Percentiles rank a stretch among this genome's conserved stretches.
phyloP scores from a whole-genome alignment of 129 eudicot genomes.

The Gnaphalium uliginosum region DNA sequence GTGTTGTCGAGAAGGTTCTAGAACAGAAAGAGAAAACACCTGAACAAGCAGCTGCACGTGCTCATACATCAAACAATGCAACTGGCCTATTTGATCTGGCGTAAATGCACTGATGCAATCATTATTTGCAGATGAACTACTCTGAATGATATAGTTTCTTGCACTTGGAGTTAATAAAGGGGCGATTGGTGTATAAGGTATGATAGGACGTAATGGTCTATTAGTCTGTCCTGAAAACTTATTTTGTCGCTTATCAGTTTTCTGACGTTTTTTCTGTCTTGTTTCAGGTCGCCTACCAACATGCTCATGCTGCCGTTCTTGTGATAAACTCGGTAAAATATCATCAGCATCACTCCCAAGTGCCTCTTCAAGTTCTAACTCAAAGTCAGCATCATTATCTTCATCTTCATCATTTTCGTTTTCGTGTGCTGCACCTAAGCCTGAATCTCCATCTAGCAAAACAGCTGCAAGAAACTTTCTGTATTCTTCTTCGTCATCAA shows the following conservation, averaged over 20 bases:
- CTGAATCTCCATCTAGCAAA: conserved; percentile 58
- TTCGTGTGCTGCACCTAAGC: conserved; percentile 39
- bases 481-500: conserved; percentile 88
- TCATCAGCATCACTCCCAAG: conserved; percentile 88
- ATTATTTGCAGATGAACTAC: conserved; percentile 32
- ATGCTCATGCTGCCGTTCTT: conserved; percentile 35
- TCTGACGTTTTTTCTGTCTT: conserved; percentile 68
- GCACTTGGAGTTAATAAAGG: conserved; percentile 33
- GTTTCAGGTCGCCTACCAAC: conserved; percentile 70
- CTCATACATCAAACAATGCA: conserved; percentile 81
- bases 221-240: conserved; percentile 41
- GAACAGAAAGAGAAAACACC: conserved; percentile 70
- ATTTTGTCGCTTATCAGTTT: conserved; percentile 38
- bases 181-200: conserved; percentile 56
- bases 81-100: conserved; percentile 85
- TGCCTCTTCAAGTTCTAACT: conserved; percentile 96
- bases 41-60: conserved; percentile 93
- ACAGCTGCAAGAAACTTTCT: conserved; percentile 94
- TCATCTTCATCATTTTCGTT: conserved; percentile 82
- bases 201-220: conserved; percentile 71
- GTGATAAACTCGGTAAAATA: conserved; percentile 29
- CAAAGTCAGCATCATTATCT: conserved; percentile 96
- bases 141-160: conserved; percentile 29
- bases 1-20: conserved; percentile 65
- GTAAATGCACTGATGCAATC: conserved; percentile 52